These are phyloP conservation scores for Metarhizium sp. DNA, from an alignment of 2,329 filamentous ascomycete genomes.

Conservation along the genomic window DNA sequence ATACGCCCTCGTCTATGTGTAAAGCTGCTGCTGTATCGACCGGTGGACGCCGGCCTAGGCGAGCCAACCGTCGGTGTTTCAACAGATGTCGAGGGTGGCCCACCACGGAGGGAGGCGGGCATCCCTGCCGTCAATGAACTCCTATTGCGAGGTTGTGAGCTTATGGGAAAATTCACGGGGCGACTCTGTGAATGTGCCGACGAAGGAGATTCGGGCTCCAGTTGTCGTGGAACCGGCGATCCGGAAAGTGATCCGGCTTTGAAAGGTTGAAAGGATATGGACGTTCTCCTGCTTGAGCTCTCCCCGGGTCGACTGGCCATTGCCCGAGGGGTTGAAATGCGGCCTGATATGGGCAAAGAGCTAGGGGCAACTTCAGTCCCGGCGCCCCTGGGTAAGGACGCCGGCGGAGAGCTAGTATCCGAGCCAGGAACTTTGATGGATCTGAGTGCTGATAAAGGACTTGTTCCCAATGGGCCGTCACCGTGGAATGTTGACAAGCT, in stretches of 20 bases:
- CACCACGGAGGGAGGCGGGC: slow-evolving; percentile 61
- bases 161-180: slow-evolving; percentile 34
- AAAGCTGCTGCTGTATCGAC: slow-evolving; percentile 89
- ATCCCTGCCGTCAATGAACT: slow-evolving; percentile 68
- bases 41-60: slow-evolving; percentile 68
- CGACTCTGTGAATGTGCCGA: slow-evolving; percentile 46
- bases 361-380: slow-evolving; percentile 35
- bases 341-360: slow-evolving; percentile 42
- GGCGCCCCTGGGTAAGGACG: slow-evolving; percentile 37
- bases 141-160: slow-evolving; percentile 49
- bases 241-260: slow-evolving; percentile 93
- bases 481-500: slow-evolving; percentile 86
- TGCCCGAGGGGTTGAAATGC: slow-evolving; percentile 18
- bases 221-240: slow-evolving; percentile 54
- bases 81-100: slow-evolving; percentile 50
- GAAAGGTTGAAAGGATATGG: slow-evolving; percentile 89
- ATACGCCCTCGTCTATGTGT: slow-evolving; percentile 71
- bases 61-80: slow-evolving; percentile 64
- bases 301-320: slow-evolving; percentile 33
- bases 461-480: slow-evolving; percentile 67
- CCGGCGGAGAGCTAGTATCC: slow-evolving; percentile 50
- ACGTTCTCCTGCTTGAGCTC: slow-evolving; percentile 60
- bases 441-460: slow-evolving; percentile 74
- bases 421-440: slow-evolving; percentile 55
- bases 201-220: slow-evolving; percentile 41